phyloP scores from a whole-genome alignment of 2,329 filamentous ascomycete species.

The Camillea tinctor region DNA sequence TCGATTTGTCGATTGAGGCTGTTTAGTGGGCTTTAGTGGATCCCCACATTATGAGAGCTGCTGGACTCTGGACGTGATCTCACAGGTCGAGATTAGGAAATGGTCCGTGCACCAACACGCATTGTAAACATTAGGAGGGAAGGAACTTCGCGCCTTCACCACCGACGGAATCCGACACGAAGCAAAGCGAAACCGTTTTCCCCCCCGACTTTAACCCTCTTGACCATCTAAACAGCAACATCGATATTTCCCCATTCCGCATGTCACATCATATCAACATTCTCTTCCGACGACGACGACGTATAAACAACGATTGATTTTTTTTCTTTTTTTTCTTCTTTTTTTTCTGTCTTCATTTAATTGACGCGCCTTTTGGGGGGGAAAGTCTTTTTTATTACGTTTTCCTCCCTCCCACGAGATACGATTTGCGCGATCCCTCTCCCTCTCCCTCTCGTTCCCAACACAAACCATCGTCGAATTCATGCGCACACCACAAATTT shows the following conservation, averaged over 20 bases:
- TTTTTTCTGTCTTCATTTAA: neutral
- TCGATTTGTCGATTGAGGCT: neutral
- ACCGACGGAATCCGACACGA: conserved; percentile 18
- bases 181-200: neutral
- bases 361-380: neutral
- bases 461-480: conserved; percentile 10
- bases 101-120: conserved; percentile 27
- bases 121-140: conserved; percentile 32
- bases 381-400: too few species aligned
- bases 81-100: neutral
- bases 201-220: too few species aligned
- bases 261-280: neutral
- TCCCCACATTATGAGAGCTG: neutral
- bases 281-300: neutral
- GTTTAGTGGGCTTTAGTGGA: neutral
- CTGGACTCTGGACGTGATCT: neutral
- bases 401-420: neutral
- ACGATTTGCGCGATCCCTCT: neutral
- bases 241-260: conserved; percentile 12
- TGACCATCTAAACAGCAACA: conserved; percentile 10
- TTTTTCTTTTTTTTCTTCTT: too few species aligned
- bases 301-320: too few species aligned
- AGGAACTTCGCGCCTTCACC: conserved; percentile 30
- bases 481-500: conserved; percentile 27
- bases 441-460: conserved; percentile 4